Evolutionary conservation across 139 green algal genomes (phyloP).

Genomic region (Chlamydomonas urium): DNA sequence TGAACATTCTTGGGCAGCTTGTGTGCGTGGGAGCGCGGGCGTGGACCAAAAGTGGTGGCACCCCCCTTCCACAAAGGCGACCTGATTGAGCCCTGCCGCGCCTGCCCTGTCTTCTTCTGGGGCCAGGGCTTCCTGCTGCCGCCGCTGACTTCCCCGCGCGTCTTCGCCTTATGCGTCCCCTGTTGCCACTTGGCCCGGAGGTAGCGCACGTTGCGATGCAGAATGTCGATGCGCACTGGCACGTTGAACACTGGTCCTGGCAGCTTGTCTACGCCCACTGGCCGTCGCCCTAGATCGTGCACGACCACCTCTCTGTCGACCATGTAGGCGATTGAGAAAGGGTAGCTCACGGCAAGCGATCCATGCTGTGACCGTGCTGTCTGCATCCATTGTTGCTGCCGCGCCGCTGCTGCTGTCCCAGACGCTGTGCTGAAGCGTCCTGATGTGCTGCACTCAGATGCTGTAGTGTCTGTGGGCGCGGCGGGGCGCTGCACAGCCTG

Average conservation of each 20-base stretch:
- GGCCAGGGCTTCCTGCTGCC: slow-evolving; percentile 91
- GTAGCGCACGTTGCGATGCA: slow-evolving; percentile 84
- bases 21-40: slow-evolving; percentile 68
- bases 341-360: not conserved
- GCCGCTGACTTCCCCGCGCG: slow-evolving; percentile 71
- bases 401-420: no score
- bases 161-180: slow-evolving; percentile 81
- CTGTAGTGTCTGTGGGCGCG: no score
- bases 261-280: slow-evolving; percentile 12
- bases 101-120: slow-evolving; percentile 93
- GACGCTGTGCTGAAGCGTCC: no score
- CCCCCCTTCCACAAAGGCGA: slow-evolving; percentile 77
- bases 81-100: slow-evolving; percentile 77
- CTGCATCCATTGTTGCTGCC: no score
- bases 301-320: slow-evolving; percentile 5
- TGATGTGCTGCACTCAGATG: no score
- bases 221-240: slow-evolving; percentile 75
- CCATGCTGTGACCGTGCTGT: not conserved
- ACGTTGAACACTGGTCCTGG: slow-evolving; percentile 53
- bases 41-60: slow-evolving; percentile 69
- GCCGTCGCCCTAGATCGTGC: not conserved
- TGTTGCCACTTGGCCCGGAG: slow-evolving; percentile 82
- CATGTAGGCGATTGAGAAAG: not conserved
- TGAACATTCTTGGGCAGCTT: slow-evolving; percentile 40
- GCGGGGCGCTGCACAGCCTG: no score